A percentile compares a stretch with the other conserved stretches of the same genome.
These are phyloP conservation scores for Fraxinus pennsylvanica DNA, from an alignment of 257 asterid genomes.

Conservation along the genomic window DNA sequence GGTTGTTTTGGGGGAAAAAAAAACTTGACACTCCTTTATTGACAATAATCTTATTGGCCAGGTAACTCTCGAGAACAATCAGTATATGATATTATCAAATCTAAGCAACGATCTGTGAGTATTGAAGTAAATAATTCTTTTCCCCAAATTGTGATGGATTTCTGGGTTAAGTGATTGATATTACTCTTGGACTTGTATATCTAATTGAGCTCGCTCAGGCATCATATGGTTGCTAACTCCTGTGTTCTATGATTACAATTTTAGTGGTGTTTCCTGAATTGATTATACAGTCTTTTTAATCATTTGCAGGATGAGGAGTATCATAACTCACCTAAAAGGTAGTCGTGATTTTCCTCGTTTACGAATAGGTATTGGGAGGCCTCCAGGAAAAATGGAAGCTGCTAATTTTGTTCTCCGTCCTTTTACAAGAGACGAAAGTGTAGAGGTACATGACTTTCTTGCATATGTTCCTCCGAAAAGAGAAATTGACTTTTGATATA, in stretches of 20 bases:
- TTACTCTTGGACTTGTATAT: neutral
- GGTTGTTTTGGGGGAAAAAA: neutral
- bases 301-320: conserved; percentile 81
- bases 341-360: conserved; percentile 85
- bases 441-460: conserved; percentile 54
- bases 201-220: neutral
- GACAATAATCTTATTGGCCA: neutral
- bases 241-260: neutral
- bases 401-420: conserved; percentile 77
- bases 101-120: neutral
- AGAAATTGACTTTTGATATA: neutral
- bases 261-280: neutral
- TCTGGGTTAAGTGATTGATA: neutral
- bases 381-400: conserved; percentile 89
- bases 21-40: neutral
- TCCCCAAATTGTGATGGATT: neutral
- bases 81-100: neutral
- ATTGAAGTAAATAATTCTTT: neutral
- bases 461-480: neutral
- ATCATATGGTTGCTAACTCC: neutral
- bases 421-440: conserved; percentile 72
- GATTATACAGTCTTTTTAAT: neutral
- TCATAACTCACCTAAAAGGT: conserved; percentile 76
- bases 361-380: conserved; percentile 94
- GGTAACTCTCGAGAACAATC: neutral